Conservation (phyloP, 495 filamentous ascomycete genomes). For the Aspergillus indologenus region DNA sequence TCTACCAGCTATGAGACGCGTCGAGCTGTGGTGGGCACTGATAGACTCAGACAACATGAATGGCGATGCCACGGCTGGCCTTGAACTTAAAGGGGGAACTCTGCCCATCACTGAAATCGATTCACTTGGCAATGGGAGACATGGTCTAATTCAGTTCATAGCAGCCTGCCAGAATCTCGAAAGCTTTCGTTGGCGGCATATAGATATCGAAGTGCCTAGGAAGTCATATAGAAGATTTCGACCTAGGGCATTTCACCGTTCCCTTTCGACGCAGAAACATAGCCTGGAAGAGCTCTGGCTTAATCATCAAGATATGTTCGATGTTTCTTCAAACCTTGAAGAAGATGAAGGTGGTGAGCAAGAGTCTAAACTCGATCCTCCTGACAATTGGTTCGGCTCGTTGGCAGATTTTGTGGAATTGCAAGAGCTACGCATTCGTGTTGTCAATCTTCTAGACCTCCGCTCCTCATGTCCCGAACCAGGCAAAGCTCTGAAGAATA, state of each 20-base stretch:
- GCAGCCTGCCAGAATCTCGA: slow-evolving; percentile 16
- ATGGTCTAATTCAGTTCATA: slow-evolving; percentile 15
- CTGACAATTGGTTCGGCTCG: slow-evolving; percentile 11
- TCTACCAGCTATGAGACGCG: too few relatives aligned
- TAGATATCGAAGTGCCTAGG: slow-evolving; percentile 10
- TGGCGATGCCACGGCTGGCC: not conserved
- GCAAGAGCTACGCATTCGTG: slow-evolving; percentile 13
- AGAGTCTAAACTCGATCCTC: not conserved
- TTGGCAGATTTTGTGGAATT: slow-evolving; percentile 15
- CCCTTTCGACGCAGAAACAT: slow-evolving; percentile 16
- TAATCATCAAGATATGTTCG: slow-evolving; percentile 3
- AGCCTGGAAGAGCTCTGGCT: slow-evolving; percentile 17
- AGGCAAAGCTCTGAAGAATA: not conserved
- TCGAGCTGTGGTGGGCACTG: too few relatives aligned
- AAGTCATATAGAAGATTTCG: slow-evolving; percentile 7
- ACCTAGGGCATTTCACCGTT: slow-evolving; percentile 9
- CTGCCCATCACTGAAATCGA: not conserved
- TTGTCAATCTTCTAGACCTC: slow-evolving; percentile 13
- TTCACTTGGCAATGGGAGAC: slow-evolving; percentile 4
- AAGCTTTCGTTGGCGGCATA: slow-evolving; percentile 18
- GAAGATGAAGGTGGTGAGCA: not conserved
- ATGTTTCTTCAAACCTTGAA: too few relatives aligned
- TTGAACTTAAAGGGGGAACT: not conserved
- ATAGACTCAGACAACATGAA: not conserved
- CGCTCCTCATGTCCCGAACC: not conserved